A percentile compares a stretch with the other conserved stretches of the same genome.
Evolutionary conservation across 345 rosid species (phyloP).

Genomic region (Noccaea caerulescens): DNA sequence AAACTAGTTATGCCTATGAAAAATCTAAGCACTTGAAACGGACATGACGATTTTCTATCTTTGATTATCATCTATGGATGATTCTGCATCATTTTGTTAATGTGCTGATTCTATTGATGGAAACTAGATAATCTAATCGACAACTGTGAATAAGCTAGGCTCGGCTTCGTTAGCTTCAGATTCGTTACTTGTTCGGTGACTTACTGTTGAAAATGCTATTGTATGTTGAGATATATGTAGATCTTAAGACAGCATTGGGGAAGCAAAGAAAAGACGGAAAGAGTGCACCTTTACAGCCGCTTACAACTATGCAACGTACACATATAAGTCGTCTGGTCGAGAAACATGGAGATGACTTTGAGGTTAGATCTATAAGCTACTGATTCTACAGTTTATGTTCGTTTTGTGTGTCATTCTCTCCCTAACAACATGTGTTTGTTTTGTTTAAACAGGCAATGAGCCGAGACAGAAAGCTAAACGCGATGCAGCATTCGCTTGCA

Average conservation of each 20-base stretch:
- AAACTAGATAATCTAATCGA: constrained; percentile 2
- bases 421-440: neutral
- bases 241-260: constrained; percentile 85
- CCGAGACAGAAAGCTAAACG: constrained; percentile 80
- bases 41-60: neutral
- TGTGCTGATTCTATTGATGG: neutral
- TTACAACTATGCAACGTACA: constrained; percentile 77
- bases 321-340: constrained; percentile 63
- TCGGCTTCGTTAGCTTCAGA: neutral
- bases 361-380: constrained; percentile 51
- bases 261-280: constrained; percentile 91
- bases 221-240: constrained; percentile 42
- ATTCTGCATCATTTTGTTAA: neutral
- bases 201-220: neutral
- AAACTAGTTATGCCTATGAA: neutral
- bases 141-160: constrained; percentile 3
- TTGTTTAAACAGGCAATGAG: constrained; percentile 67
- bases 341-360: constrained; percentile 76
- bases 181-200: neutral
- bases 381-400: neutral
- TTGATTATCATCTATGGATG: neutral
- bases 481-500: constrained; percentile 83
- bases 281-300: constrained; percentile 69
- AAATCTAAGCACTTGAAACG: neutral
- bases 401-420: neutral